Evolutionary conservation across 2,329 filamentous ascomycete species (phyloP).

Genomic region (Fusarium pseudocircinatum): DNA sequence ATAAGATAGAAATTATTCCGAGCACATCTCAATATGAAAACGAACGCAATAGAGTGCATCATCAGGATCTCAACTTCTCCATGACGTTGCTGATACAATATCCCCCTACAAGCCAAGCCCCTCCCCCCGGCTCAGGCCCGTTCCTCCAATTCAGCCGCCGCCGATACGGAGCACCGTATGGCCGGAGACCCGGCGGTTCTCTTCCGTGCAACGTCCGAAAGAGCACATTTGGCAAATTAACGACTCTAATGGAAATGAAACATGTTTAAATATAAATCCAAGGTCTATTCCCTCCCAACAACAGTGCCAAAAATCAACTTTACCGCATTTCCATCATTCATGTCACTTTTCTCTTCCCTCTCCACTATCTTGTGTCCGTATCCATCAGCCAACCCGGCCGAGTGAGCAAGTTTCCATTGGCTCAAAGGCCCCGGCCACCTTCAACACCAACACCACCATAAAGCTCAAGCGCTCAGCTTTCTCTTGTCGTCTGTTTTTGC

Average conservation of each 20-base stretch:
- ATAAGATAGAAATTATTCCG: neutral
- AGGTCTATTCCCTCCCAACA: neutral
- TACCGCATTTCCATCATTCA: constrained; percentile 1
- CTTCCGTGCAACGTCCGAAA: constrained; percentile 20
- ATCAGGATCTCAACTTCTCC: neutral
- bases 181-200: constrained; percentile 19
- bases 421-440: constrained; percentile 22
- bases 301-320: neutral
- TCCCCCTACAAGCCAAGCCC: constrained; percentile 9
- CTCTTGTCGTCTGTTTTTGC: constrained; percentile 4
- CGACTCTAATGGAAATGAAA: neutral
- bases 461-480: constrained; percentile 27
- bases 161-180: constrained; percentile 25
- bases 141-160: constrained; percentile 14
- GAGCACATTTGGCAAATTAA: neutral
- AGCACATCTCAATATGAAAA: neutral
- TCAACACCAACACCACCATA: constrained; percentile 37
- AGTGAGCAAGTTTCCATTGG: constrained; percentile 61
- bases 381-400: constrained; percentile 42
- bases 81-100: neutral
- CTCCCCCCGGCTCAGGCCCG: constrained; percentile 14
- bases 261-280: neutral
- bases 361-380: constrained; percentile 29
- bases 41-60: neutral
- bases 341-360: constrained; percentile 18